These are phyloP conservation scores for Gossypium davidsonii DNA, from an alignment of 441 rosid species.

Conservation along the genomic window DNA sequence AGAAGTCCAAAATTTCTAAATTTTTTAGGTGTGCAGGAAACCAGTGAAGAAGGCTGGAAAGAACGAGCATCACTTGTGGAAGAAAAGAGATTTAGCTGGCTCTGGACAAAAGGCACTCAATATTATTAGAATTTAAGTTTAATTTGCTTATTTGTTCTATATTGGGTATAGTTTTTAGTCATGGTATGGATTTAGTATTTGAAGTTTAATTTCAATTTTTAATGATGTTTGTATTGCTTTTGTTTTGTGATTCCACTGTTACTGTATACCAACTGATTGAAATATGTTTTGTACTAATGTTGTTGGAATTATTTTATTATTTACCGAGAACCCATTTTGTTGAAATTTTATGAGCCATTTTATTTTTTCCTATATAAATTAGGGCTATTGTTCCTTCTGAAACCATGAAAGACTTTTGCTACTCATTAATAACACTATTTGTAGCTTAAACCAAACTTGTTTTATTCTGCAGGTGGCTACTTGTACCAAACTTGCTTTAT, in stretches of 20 bases:
- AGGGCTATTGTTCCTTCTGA: not conserved
- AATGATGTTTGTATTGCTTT: not conserved
- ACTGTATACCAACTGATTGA: not conserved
- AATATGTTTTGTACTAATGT: not conserved
- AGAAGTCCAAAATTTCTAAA: no score
- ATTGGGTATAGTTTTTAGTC: no score
- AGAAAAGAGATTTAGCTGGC: no score
- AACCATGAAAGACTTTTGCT: not conserved
- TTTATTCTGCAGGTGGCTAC: not conserved
- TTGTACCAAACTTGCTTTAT: not conserved
- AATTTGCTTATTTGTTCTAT: no score
- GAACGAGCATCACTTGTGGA: no score
- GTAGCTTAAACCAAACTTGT: not conserved
- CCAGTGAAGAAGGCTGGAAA: no score
- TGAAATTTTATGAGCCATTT: not conserved
- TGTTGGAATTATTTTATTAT: not conserved
- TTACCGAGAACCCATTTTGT: not conserved
- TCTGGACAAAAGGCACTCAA: no score
- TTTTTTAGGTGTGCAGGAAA: no score
- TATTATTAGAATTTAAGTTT: no score
- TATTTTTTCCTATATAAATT: not conserved
- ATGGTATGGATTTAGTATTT: no score
- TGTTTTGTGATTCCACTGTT: not conserved
- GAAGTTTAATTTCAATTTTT: not conserved
- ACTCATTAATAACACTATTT: not conserved